Conservation (phyloP, 805 yeast genomes). For the Candida germanica region DNA sequence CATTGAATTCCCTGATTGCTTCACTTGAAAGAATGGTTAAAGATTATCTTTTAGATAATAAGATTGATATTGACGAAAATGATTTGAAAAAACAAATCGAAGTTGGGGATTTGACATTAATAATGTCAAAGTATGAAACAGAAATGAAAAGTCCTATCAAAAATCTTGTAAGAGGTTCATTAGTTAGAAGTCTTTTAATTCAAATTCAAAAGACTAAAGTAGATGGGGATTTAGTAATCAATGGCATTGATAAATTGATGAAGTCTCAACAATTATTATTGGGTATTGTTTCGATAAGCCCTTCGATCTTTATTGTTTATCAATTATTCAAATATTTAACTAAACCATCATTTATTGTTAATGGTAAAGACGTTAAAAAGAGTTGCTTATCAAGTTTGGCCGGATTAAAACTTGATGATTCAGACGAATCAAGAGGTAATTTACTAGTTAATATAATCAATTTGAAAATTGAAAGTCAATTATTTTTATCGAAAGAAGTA, state of each 20-base stretch:
- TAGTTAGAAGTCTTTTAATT: constrained; percentile 74
- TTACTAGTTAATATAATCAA: constrained; percentile 16
- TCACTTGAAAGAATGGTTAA: constrained; percentile 86
- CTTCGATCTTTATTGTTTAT: constrained; percentile 61
- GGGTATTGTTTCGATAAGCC: constrained; percentile 86
- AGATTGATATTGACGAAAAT: constrained; percentile 5
- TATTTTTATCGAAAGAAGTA: constrained; percentile 8
- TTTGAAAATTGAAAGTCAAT: constrained; percentile 14
- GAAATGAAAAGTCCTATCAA: constrained; percentile 70
- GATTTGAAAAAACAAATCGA: constrained; percentile 49
- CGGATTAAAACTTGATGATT: constrained; percentile 30
- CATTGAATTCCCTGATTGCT: constrained; percentile 71
- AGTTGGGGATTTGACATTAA: constrained; percentile 74
- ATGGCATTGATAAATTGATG: constrained; percentile 85
- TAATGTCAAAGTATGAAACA: constrained; percentile 76
- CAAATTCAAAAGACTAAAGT: constrained; percentile 97
- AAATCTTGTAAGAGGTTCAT: constrained; percentile 62
- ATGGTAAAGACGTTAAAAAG: constrained; percentile 32
- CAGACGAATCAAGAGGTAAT: constrained; percentile 10
- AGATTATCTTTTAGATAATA: constrained; percentile 46
- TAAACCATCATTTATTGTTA: constrained; percentile 25
- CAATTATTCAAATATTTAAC: constrained; percentile 41
- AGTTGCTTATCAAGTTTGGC: constrained; percentile 57
- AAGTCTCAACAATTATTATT: constrained; percentile 93
- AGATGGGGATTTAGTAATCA: constrained; percentile 86